phyloP scores from a whole-genome alignment of 163 green algal species.

The Coccomyxa subellipsoidea region DNA sequence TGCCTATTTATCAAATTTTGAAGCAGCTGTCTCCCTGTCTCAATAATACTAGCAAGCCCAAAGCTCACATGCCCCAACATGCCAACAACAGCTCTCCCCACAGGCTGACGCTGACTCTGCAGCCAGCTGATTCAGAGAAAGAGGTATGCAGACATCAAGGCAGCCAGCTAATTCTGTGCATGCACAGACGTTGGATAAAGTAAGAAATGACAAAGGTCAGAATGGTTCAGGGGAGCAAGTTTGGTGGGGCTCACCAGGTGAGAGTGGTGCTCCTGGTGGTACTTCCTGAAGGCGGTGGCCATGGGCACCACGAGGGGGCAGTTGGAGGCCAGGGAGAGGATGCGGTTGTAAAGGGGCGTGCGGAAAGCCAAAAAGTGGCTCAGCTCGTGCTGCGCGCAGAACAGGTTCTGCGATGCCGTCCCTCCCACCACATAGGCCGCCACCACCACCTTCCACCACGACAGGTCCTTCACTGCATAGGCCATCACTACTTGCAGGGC shows the following conservation, averaged over 20 bases:
- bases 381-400: slow-evolving; percentile 69
- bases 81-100: no score
- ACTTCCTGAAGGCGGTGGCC: slow-evolving; percentile 64
- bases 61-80: no score
- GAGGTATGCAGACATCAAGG: no score
- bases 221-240: no score
- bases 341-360: slow-evolving; percentile 50
- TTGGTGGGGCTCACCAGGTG: slow-evolving; percentile 43
- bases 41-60: no score
- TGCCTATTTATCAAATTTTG: no score
- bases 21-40: no score
- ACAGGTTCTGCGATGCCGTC: slow-evolving; percentile 62
- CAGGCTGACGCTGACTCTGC: no score
- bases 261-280: slow-evolving; percentile 77
- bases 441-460: slow-evolving; percentile 51
- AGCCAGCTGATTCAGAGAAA: no score
- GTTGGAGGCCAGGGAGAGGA: slow-evolving; percentile 61
- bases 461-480: slow-evolving; percentile 37
- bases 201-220: no score
- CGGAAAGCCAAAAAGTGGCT: slow-evolving; percentile 64
- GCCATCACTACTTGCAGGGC: slow-evolving; percentile 46
- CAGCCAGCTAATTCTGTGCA: not conserved
- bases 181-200: no score
- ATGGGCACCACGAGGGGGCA: slow-evolving; percentile 60
- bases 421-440: slow-evolving; percentile 44